Base-by-base conservation (phyloP, 306 rosid species). In the Acacia acuminata region DNA sequence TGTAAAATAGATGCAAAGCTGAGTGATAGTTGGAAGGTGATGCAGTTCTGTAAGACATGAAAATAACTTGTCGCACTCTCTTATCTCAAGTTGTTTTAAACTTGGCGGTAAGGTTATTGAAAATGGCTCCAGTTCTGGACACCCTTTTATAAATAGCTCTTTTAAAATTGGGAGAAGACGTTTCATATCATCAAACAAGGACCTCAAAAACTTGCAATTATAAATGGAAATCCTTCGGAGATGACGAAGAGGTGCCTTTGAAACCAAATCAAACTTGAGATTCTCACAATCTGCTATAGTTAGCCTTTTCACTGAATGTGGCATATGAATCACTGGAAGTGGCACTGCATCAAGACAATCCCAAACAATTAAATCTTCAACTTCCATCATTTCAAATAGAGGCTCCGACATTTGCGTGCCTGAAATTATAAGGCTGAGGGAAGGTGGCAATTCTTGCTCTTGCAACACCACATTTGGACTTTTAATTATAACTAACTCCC, bases 401-500 rank as follows among this genome's bases (percentile, higher is more conserved):
- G 32, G 10, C 30, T 45, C 64, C 36, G 27, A 10, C 17, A 12
- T 56, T 0, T 14, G 22, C 5, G 4, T 2, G 30, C 81, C 81
- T 45, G 8, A 24, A 77, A 65, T 0, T 25, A 77, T 22, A 48
- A 0, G 8, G 3, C 22, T 14, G 14, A 78, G 38, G 0, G 12
- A 20, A 67, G 20, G 8, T 2, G 75, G 67, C 67, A 78, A 17
- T 53, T 10, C 77, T 8, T 50, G 45, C 68, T 69, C 77, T 13
- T 34, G 27, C 27, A 67, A 20, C 50, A 55, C 24, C 22, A 78
- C 65, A 47, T 66, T 66, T 7, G 13, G 6, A 72, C 82, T 78
- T 48, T 19, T 5, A 2, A 0, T 5, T 50, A 67, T 34, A 0
- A 0, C 0, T 50, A 67, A 68, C 1, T 8, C 0, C 2, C 3